Conservation (phyloP, 768 basidiomycete genomes). For the Suillus placidus region DNA sequence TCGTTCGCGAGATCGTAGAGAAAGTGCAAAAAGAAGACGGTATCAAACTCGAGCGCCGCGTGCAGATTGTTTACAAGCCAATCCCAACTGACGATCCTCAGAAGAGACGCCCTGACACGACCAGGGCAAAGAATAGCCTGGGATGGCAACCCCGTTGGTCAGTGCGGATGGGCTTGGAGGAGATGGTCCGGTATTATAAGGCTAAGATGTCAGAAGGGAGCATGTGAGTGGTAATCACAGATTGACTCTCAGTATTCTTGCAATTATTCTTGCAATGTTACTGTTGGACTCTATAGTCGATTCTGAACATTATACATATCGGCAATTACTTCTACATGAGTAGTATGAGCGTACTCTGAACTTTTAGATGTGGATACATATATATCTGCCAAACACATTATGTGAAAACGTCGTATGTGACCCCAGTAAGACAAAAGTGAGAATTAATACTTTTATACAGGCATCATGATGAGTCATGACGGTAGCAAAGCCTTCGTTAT, state of each 20-base stretch:
- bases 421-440: slow-evolving; percentile 11
- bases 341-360: slow-evolving; percentile 17
- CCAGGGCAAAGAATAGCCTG: slow-evolving; percentile 81
- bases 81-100: slow-evolving; percentile 95
- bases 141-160: slow-evolving; percentile 94
- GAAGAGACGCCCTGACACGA: slow-evolving; percentile 90
- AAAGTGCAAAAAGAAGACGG: slow-evolving; percentile 90
- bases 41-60: slow-evolving; percentile 47
- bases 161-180: slow-evolving; percentile 90
- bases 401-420: slow-evolving; percentile 2
- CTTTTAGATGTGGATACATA: slow-evolving; percentile 15
- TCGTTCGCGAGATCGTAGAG: slow-evolving; percentile 90
- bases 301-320: slow-evolving; percentile 4
- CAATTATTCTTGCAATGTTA: not conserved
- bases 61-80: slow-evolving; percentile 74
- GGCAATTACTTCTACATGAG: slow-evolving; percentile 18
- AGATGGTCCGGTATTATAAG: slow-evolving; percentile 94
- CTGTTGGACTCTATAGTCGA: not conserved
- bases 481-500: slow-evolving; percentile 20
- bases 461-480: not conserved
- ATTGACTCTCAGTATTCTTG: not conserved
- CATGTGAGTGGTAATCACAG: slow-evolving; percentile 42
- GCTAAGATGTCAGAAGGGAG: slow-evolving; percentile 86
- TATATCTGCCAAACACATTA: slow-evolving; percentile 10
- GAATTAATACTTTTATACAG: slow-evolving; percentile 20